Conservation (phyloP, 2,329 filamentous ascomycete species). For the Hysterium pulicare region DNA sequence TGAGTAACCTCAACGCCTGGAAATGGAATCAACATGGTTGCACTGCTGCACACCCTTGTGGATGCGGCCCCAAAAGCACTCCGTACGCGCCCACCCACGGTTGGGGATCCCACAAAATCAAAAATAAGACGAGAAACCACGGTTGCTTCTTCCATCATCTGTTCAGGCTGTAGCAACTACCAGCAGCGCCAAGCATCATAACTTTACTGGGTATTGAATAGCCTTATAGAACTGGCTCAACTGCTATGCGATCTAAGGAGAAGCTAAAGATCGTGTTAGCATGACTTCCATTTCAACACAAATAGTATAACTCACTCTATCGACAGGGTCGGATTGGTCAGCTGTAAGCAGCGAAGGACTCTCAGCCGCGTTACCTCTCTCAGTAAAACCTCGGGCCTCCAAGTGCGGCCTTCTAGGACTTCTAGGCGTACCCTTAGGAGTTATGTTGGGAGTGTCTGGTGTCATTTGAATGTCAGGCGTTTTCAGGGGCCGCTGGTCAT, state of each 20-base stretch:
- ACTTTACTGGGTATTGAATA: background rate
- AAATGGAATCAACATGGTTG: constrained; percentile 5
- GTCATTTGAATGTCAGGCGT: constrained; percentile 38
- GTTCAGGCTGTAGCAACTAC: too few relatives aligned
- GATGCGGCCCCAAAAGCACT: background rate
- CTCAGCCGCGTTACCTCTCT: constrained; percentile 59
- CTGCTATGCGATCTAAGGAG: constrained; percentile 50
- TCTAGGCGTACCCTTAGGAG: constrained; percentile 18
- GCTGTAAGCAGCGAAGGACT: constrained; percentile 62
- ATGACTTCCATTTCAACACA: constrained; percentile 3
- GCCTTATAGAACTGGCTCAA: constrained; percentile 24
- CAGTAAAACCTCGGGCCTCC: constrained; percentile 66
- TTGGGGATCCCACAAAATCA: too few relatives aligned
- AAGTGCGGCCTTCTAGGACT: constrained; percentile 57
- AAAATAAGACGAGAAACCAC: too few relatives aligned
- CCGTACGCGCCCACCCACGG: background rate
- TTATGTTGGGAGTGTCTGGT: constrained; percentile 9
- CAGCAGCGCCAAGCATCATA: background rate
- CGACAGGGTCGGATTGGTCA: constrained; percentile 59
- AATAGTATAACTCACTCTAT: constrained; percentile 46
- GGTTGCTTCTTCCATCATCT: background rate
- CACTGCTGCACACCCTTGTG: background rate
- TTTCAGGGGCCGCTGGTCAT: constrained; percentile 39
- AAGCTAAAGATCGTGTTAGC: constrained; percentile 27
- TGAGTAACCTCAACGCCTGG: constrained; percentile 5